These are phyloP conservation scores for Wickerhamia fluorescens DNA, from an alignment of 805 yeast genomes.

Conservation along the genomic window DNA sequence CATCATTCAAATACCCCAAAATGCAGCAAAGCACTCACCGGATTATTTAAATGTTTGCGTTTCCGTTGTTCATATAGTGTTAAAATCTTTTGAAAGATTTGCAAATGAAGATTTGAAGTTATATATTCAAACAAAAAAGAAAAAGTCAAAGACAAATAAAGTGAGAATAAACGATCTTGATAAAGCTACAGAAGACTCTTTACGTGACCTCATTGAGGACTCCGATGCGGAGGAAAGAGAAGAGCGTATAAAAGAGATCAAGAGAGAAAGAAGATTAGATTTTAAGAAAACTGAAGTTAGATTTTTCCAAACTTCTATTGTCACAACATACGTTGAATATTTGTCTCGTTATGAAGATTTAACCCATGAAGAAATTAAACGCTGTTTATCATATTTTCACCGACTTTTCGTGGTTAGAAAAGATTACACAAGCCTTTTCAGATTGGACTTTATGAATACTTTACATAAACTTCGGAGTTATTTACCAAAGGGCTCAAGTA, in stretches of 20 bases:
- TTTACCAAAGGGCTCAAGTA: conserved; percentile 35
- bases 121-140: conserved; percentile 41
- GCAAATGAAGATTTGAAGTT: conserved; percentile 49
- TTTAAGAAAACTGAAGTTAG: conserved; percentile 33
- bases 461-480: conserved; percentile 43
- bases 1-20: conserved; percentile 52
- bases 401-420: conserved; percentile 54
- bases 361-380: conserved; percentile 50
- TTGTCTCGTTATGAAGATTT: conserved; percentile 59
- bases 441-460: conserved; percentile 70
- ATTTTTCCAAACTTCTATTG: conserved; percentile 51
- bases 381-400: conserved; percentile 64
- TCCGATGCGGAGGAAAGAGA: conserved; percentile 24
- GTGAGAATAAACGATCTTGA: conserved; percentile 19
- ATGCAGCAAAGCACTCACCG: conserved; percentile 57
- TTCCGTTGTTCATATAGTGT: conserved; percentile 55
- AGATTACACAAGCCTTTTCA: conserved; percentile 51
- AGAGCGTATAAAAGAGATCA: conserved; percentile 26
- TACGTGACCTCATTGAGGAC: conserved; percentile 22
- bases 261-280: conserved; percentile 42
- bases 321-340: conserved; percentile 59
- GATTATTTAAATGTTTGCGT: conserved; percentile 54
- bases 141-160: conserved; percentile 20
- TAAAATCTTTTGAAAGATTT: conserved; percentile 62
- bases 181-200: conserved; percentile 15